phyloP scores from a whole-genome alignment of 306 rosid species.

The Citrullus amarus region DNA sequence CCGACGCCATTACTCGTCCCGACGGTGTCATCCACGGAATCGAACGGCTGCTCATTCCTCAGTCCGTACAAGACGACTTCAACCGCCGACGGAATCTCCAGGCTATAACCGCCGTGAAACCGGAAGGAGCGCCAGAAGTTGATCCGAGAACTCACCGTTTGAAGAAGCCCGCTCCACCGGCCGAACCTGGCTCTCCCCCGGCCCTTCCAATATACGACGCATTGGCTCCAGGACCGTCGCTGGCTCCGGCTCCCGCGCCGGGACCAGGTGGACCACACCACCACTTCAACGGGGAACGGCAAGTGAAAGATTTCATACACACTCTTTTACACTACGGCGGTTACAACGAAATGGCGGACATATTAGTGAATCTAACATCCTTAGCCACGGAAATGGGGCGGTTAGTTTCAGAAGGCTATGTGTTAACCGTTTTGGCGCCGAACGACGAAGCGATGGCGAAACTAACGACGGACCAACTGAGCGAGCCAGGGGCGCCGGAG shows the following conservation, averaged over 20 bases:
- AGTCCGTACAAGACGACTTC: slow-evolving; percentile 55
- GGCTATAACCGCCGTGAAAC: slow-evolving; percentile 58
- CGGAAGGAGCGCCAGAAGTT: slow-evolving; percentile 57
- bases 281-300: slow-evolving; percentile 61
- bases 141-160: slow-evolving; percentile 60
- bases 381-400: slow-evolving; percentile 69
- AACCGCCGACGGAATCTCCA: slow-evolving; percentile 53
- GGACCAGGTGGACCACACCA: slow-evolving; percentile 77
- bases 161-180: slow-evolving; percentile 41
- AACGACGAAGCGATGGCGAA: slow-evolving; percentile 85
- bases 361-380: slow-evolving; percentile 61
- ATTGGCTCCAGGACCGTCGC: slow-evolving; percentile 55
- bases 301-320: slow-evolving; percentile 72
- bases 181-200: slow-evolving; percentile 46
- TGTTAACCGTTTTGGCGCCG: slow-evolving; percentile 62
- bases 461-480: slow-evolving; percentile 65
- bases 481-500: slow-evolving; percentile 88
- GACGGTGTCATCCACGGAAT: slow-evolving; percentile 79
- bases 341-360: slow-evolving; percentile 77
- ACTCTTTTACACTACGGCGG: slow-evolving; percentile 68
- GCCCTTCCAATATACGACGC: slow-evolving; percentile 54
- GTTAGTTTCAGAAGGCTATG: slow-evolving; percentile 68
- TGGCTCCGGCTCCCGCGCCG: slow-evolving; percentile 79
- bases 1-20: slow-evolving; percentile 40
- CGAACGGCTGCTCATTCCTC: slow-evolving; percentile 46